phyloP scores from a whole-genome alignment of 148 eudicot species.

The Cornus controversa region DNA sequence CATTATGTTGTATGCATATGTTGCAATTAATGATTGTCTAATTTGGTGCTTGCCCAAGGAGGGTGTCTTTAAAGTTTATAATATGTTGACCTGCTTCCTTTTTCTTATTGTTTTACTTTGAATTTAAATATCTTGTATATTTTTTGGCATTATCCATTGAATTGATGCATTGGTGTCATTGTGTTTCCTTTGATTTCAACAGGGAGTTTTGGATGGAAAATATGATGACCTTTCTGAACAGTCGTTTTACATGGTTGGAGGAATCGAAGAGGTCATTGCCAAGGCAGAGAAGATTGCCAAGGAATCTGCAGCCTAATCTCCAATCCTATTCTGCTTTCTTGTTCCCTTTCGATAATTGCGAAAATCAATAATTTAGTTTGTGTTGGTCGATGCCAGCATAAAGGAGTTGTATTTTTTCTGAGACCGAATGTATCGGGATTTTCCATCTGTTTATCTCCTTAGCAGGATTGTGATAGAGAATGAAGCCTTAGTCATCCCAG shows the following conservation, averaged over 20 bases:
- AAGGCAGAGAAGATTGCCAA: slow-evolving; percentile 97
- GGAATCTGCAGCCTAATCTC: slow-evolving; percentile 71
- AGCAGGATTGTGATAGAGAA: slow-evolving; percentile 27
- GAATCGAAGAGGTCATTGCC: slow-evolving; percentile 93
- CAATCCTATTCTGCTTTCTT: slow-evolving; percentile 11
- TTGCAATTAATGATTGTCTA: background rate
- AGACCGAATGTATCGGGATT: slow-evolving; percentile 2
- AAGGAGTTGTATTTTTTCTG: slow-evolving; percentile 25
- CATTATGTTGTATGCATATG: background rate
- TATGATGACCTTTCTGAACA: slow-evolving; percentile 95
- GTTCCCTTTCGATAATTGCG: slow-evolving; percentile 44
- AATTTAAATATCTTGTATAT: background rate
- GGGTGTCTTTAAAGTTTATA: too few relatives aligned
- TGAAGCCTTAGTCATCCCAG: slow-evolving; percentile 29
- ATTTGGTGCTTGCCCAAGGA: background rate
- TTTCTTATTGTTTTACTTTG: background rate
- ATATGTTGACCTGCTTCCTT: too few relatives aligned
- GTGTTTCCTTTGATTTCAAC: slow-evolving; percentile 13
- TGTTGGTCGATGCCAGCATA: slow-evolving; percentile 26
- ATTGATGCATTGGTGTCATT: background rate
- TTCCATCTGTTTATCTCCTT: slow-evolving; percentile 17
- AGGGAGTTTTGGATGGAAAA: slow-evolving; percentile 98
- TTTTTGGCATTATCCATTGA: background rate
- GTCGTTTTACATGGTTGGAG: slow-evolving; percentile 98
- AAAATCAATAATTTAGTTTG: slow-evolving; percentile 46